These are phyloP conservation scores for Ciborinia camelliae DNA, from an alignment of 2,329 filamentous ascomycete species.

Conservation along the genomic window DNA sequence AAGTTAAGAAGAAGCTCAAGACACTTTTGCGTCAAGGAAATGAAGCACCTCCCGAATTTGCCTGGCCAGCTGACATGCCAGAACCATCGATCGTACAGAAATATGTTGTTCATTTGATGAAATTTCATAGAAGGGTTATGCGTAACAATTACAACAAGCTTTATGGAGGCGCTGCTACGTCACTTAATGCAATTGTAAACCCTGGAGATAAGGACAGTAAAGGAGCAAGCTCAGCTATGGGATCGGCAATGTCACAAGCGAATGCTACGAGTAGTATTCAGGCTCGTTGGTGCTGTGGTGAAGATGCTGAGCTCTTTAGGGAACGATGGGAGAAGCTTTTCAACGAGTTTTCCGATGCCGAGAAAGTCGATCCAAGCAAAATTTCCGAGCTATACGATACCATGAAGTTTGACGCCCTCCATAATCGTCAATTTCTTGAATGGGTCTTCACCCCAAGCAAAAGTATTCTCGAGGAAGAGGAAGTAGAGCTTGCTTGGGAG, in stretches of 20 bases:
- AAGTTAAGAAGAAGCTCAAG: conserved; percentile 99
- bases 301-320: conserved; percentile 90
- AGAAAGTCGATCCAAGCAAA: conserved; percentile 98
- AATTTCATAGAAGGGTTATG: conserved; percentile 95
- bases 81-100: conserved; percentile 92
- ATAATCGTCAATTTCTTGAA: conserved; percentile 93
- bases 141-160: conserved; percentile 86
- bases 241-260: conserved; percentile 54
- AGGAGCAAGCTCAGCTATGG: conserved; percentile 41
- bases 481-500: conserved; percentile 37
- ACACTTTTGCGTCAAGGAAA: conserved; percentile 87
- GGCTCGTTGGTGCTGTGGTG: conserved; percentile 90
- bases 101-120: conserved; percentile 93
- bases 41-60: conserved; percentile 89
- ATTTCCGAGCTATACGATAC: conserved; percentile 98
- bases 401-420: conserved; percentile 98
- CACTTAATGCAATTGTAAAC: conserved; percentile 56
- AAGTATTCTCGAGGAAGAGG: conserved; percentile 70
- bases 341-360: conserved; percentile 89
- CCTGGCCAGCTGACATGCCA: conserved; percentile 94
- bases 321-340: conserved; percentile 99
- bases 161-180: conserved; percentile 61
- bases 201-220: conserved; percentile 40
- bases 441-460: conserved; percentile 93
- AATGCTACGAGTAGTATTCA: conserved; percentile 71